Conservation (phyloP, 176 grass and related monocot genomes). For the Phoenix dactylifera region DNA sequence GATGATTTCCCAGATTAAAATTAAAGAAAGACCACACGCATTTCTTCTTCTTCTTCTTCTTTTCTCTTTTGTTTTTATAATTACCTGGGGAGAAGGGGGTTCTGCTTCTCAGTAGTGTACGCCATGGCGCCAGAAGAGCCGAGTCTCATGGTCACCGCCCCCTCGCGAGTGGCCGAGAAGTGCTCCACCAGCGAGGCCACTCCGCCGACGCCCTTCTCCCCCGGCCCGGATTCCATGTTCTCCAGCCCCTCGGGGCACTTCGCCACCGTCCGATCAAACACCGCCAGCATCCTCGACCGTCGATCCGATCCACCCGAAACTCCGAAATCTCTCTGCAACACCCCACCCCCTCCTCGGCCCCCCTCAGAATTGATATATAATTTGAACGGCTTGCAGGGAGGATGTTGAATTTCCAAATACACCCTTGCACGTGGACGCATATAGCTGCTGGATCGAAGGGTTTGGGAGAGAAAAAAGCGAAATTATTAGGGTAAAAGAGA, state of each 20-base stretch:
- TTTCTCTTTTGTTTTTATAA: too few species aligned
- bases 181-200: constrained; percentile 17
- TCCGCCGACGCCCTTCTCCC: constrained; percentile 6
- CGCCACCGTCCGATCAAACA: constrained; percentile 54
- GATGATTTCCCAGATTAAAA: neutral
- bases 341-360: neutral
- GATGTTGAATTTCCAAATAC: too few species aligned
- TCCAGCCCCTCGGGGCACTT: constrained; percentile 55
- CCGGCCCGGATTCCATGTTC: constrained; percentile 10
- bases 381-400: too few species aligned
- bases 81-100: constrained; percentile 62
- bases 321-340: neutral
- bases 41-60: too few species aligned
- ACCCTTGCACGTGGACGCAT: too few species aligned
- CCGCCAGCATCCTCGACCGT: constrained; percentile 41
- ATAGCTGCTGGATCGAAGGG: too few species aligned
- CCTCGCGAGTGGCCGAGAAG: constrained; percentile 35
- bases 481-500: too few species aligned
- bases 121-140: constrained; percentile 23
- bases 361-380: too few species aligned
- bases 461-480: too few species aligned
- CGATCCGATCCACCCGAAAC: neutral
- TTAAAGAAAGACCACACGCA: neutral
- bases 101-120: constrained; percentile 47
- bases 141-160: constrained; percentile 41